These are phyloP conservation scores for Thelonectria rubi DNA, from an alignment of 2,329 filamentous ascomycete genomes.

Conservation along the genomic window DNA sequence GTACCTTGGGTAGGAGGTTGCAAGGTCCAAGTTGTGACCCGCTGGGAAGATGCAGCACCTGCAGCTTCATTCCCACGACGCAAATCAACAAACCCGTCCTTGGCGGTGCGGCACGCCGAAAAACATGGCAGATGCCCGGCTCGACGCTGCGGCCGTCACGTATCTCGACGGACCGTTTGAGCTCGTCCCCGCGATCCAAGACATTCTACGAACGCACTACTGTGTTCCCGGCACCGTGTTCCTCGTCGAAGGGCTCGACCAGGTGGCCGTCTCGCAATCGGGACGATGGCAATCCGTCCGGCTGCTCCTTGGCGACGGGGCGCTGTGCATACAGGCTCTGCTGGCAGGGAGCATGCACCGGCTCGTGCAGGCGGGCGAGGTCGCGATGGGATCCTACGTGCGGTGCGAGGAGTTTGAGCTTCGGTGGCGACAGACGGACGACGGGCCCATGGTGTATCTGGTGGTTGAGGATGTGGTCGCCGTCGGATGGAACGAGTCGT, in stretches of 20 bases:
- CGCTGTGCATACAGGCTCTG: conserved; percentile 64
- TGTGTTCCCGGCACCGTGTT: conserved; percentile 60
- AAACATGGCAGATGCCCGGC: conserved; percentile 33
- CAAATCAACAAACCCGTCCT: neutral
- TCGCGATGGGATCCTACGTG: conserved; percentile 60
- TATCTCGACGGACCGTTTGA: conserved; percentile 39
- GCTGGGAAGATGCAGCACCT: conserved; percentile 24
- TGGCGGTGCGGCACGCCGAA: conserved; percentile 24
- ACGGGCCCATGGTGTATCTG: conserved; percentile 52
- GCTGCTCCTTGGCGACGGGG: conserved; percentile 61
- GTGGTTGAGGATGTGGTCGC: conserved; percentile 55
- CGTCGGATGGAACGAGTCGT: conserved; percentile 59
- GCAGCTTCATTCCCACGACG: neutral
- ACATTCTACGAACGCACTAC: conserved; percentile 59
- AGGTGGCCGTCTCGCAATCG: conserved; percentile 46
- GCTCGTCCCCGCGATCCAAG: conserved; percentile 54
- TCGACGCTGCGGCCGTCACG: conserved; percentile 43
- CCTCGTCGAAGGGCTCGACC: conserved; percentile 58
- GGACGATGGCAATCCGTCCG: conserved; percentile 56
- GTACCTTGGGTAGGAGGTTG: too few relatives aligned
- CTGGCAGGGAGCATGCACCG: conserved; percentile 57
- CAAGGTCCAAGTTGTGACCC: conserved; percentile 25
- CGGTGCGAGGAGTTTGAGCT: conserved; percentile 54
- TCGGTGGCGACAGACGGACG: conserved; percentile 37
- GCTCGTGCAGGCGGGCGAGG: conserved; percentile 56